phyloP scores from a whole-genome alignment of 202 grass and related monocot genomes.

The Saccharum hybrid region DNA sequence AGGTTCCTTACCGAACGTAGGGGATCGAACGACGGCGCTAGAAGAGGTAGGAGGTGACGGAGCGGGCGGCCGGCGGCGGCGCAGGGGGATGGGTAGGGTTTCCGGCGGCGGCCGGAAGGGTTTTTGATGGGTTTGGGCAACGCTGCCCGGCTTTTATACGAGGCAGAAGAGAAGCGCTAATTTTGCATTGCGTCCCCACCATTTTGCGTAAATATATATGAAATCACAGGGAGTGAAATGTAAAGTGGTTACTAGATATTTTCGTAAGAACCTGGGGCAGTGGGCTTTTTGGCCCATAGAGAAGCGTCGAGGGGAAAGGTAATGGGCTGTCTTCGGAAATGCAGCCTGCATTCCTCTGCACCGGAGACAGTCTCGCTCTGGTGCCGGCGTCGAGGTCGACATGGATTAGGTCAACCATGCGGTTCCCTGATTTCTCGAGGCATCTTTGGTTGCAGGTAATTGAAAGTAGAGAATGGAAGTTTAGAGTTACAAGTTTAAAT shows the following conservation, averaged over 20 bases:
- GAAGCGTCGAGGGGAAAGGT: neutral
- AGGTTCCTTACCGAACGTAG: constrained; percentile 11
- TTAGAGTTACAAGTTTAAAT: too few species aligned
- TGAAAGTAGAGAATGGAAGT: too few species aligned
- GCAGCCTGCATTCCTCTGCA: too few species aligned
- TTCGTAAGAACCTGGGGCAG: neutral
- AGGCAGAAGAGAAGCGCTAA: neutral
- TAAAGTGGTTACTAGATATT: neutral
- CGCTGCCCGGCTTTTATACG: constrained; percentile 44
- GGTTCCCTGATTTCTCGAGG: too few species aligned
- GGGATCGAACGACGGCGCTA: neutral
- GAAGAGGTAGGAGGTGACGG: neutral
- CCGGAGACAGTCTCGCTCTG: too few species aligned
- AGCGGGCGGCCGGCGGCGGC: neutral
- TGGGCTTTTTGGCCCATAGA: neutral
- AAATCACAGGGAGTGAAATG: neutral
- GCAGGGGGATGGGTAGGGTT: constrained; percentile 26
- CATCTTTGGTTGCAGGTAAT: too few species aligned
- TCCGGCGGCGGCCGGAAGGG: constrained; percentile 48
- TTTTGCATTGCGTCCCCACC: neutral
- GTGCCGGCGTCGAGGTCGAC: too few species aligned
- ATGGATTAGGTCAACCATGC: too few species aligned
- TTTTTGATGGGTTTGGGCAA: constrained; percentile 52
- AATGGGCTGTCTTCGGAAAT: too few species aligned
- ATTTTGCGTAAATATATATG: neutral